Conservation (phyloP, 352 stramenopile species). For the Pythium grandisporangium region DNA sequence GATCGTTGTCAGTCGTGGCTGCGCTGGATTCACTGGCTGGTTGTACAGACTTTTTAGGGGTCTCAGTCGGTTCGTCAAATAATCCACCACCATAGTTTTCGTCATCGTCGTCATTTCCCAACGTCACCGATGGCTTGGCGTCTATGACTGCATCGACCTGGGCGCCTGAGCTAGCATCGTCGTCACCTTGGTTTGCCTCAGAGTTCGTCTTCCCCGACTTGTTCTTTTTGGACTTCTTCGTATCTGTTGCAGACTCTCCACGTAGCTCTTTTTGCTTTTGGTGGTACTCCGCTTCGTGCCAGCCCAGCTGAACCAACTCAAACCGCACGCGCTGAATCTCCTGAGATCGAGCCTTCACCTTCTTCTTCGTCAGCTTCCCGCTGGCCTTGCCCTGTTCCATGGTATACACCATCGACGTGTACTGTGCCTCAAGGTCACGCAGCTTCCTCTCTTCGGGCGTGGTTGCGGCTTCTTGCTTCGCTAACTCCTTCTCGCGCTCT, state of each 20-base stretch:
- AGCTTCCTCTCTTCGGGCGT: slow-evolving; percentile 26
- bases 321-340: slow-evolving; percentile 13
- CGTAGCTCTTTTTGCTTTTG: slow-evolving; percentile 15
- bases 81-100: slow-evolving; percentile 11
- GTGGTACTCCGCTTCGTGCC: slow-evolving; percentile 19
- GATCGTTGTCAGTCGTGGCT: not conserved
- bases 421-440: slow-evolving; percentile 39
- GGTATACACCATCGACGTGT: slow-evolving; percentile 18
- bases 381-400: slow-evolving; percentile 25
- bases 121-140: no score
- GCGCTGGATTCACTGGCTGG: slow-evolving; percentile 13
- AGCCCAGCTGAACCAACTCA: slow-evolving; percentile 13
- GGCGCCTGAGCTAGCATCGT: not conserved
- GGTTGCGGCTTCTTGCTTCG: slow-evolving; percentile 20
- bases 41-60: slow-evolving; percentile 15
- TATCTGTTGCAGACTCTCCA: no score
- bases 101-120: slow-evolving; percentile 4
- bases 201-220: not conserved
- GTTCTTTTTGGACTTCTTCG: no score
- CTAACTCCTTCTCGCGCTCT: slow-evolving; percentile 29
- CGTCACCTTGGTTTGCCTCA: slow-evolving; percentile 9
- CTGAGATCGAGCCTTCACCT: slow-evolving; percentile 27
- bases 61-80: slow-evolving; percentile 13
- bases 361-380: slow-evolving; percentile 46
- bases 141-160: no score